Evolutionary conservation across 352 stramenopile genomes (phyloP).

Genomic region (Phytophthora foliorum): DNA sequence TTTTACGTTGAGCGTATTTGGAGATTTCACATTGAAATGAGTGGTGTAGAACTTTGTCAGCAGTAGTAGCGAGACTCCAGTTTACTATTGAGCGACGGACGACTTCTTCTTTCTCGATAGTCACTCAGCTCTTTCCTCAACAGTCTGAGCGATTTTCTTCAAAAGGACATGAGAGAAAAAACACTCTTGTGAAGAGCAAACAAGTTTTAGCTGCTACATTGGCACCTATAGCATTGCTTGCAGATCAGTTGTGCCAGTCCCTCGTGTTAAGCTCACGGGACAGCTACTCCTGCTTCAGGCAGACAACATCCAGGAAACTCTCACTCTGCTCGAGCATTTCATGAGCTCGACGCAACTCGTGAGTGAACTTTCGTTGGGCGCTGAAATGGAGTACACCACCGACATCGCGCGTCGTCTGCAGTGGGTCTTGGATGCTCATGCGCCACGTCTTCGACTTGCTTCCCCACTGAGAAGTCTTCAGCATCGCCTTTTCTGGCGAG

Average conservation of each 20-base stretch:
- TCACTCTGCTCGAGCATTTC: slow-evolving; percentile 40
- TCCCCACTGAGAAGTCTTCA: slow-evolving; percentile 51
- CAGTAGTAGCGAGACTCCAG: too few relatives aligned
- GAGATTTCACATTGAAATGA: too few relatives aligned
- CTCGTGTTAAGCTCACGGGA: too few relatives aligned
- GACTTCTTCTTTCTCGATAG: too few relatives aligned
- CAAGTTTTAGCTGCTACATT: not conserved
- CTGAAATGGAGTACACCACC: slow-evolving; percentile 68
- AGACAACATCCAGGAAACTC: slow-evolving; percentile 55
- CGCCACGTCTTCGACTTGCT: slow-evolving; percentile 71
- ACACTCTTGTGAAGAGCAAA: not conserved
- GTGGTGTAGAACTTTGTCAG: too few relatives aligned
- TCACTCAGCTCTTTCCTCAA: too few relatives aligned
- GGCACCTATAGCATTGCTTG: too few relatives aligned
- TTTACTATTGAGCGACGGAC: too few relatives aligned
- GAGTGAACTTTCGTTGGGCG: slow-evolving; percentile 62
- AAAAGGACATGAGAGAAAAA: too few relatives aligned
- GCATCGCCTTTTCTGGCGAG: slow-evolving; percentile 27
- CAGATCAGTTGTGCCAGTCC: too few relatives aligned
- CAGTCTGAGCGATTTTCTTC: too few relatives aligned
- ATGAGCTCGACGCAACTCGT: slow-evolving; percentile 62
- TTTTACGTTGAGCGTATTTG: too few relatives aligned
- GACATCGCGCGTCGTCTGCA: slow-evolving; percentile 76
- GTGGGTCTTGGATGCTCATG: slow-evolving; percentile 82
- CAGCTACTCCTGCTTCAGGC: slow-evolving; percentile 8